Evolutionary conservation across 1,139 yeast species (phyloP).

Genomic region (Candida mesenterica): DNA sequence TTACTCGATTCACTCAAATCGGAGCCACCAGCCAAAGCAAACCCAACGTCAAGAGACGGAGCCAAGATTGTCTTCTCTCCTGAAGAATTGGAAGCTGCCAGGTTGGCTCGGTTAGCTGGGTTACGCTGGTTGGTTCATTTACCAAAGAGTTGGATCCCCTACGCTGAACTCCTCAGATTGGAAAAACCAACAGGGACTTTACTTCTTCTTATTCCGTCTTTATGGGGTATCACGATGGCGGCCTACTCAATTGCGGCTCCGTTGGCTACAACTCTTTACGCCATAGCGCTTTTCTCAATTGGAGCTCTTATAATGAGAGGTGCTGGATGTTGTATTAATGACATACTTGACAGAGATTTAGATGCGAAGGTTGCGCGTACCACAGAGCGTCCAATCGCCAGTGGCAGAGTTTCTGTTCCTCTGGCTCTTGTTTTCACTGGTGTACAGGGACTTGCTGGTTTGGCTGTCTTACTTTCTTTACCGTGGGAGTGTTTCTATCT

Average conservation of each 20-base stretch:
- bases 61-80: slow-evolving; percentile 37
- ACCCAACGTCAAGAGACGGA: too few relatives aligned
- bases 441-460: slow-evolving; percentile 75
- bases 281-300: slow-evolving; percentile 64
- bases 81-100: slow-evolving; percentile 58
- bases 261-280: slow-evolving; percentile 54
- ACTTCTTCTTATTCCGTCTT: slow-evolving; percentile 72
- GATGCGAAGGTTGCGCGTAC: slow-evolving; percentile 89
- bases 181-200: slow-evolving; percentile 95
- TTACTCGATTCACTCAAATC: too few relatives aligned
- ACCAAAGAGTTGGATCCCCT: slow-evolving; percentile 78
- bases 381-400: slow-evolving; percentile 83
- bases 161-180: slow-evolving; percentile 84
- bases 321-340: slow-evolving; percentile 96
- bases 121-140: slow-evolving; percentile 61
- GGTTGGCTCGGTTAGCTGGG: slow-evolving; percentile 53
- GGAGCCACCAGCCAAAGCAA: too few relatives aligned
- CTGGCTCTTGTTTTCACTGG: slow-evolving; percentile 77
- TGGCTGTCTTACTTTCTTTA: slow-evolving; percentile 65
- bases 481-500: slow-evolving; percentile 81
- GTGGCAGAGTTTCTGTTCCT: slow-evolving; percentile 70
- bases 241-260: slow-evolving; percentile 74
- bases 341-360: slow-evolving; percentile 75
- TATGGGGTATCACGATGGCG: slow-evolving; percentile 86
- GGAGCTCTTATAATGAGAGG: slow-evolving; percentile 95